These are phyloP conservation scores for Naganishia liquefaciens DNA, from an alignment of 1,284 basidiomycete genomes.

Conservation along the genomic window DNA sequence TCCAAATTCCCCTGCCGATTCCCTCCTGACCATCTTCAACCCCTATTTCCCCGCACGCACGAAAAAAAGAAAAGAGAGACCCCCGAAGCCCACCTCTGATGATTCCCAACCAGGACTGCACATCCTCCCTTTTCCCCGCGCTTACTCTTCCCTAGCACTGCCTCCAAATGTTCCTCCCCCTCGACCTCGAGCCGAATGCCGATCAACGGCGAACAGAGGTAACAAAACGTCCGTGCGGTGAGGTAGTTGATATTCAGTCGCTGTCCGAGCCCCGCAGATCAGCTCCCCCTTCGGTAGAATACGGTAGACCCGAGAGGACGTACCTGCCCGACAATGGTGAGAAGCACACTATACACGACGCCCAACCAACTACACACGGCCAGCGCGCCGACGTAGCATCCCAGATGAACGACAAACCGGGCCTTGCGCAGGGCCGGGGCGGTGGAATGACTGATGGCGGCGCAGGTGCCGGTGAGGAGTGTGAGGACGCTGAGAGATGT, in stretches of 20 bases:
- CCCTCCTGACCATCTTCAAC: no score
- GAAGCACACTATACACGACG: slow-evolving; percentile 67
- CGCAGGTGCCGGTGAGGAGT: slow-evolving; percentile 38
- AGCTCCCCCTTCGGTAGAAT: no score
- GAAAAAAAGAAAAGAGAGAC: no score
- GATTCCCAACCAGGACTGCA: slow-evolving; percentile 79
- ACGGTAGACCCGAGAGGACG: slow-evolving; percentile 28
- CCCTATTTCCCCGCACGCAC: no score
- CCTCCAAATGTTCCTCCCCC: slow-evolving; percentile 74
- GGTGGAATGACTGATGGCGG: neutral
- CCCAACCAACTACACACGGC: slow-evolving; percentile 75
- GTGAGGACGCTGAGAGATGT: slow-evolving; percentile 48
- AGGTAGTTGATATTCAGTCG: slow-evolving; percentile 81
- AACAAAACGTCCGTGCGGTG: slow-evolving; percentile 83
- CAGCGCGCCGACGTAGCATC: slow-evolving; percentile 73
- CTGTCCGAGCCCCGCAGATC: slow-evolving; percentile 43
- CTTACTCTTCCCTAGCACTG: slow-evolving; percentile 59
- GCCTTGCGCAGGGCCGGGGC: slow-evolving; percentile 42
- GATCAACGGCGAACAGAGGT: slow-evolving; percentile 65
- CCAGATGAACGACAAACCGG: slow-evolving; percentile 65
- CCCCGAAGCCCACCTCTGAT: slow-evolving; percentile 83
- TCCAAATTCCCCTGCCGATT: no score
- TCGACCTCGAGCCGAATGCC: slow-evolving; percentile 77
- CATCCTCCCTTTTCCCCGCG: slow-evolving; percentile 45
- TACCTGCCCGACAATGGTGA: slow-evolving; percentile 66